These are phyloP conservation scores for Tricholoma flavovirens DNA, from an alignment of 768 basidiomycete species.

Conservation along the genomic window DNA sequence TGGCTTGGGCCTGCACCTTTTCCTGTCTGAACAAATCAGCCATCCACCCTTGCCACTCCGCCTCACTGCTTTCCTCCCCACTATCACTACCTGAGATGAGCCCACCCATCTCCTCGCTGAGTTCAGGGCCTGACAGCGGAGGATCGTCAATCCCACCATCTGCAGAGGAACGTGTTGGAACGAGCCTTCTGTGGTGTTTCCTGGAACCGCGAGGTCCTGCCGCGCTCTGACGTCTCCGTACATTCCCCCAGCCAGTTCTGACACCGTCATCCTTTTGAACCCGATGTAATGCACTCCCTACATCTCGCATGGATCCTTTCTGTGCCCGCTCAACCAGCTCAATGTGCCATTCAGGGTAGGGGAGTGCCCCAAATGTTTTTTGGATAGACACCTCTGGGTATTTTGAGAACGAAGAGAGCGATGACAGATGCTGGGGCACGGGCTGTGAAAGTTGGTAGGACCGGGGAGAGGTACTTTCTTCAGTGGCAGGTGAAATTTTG, in stretches of 20 bases:
- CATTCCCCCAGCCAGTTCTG: constrained; percentile 5
- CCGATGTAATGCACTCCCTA: constrained; percentile 45
- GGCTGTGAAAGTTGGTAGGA: constrained; percentile 10
- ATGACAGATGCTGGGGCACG: constrained; percentile 10
- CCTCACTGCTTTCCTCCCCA: constrained; percentile 45
- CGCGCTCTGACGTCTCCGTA: constrained; percentile 6
- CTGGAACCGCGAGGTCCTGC: constrained; percentile 13
- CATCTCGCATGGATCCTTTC: constrained; percentile 51
- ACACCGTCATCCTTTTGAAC: constrained; percentile 14
- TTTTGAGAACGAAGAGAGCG: constrained; percentile 13
- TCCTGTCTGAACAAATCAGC: constrained; percentile 43
- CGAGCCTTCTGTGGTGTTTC: constrained; percentile 14
- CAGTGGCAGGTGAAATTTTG: not conserved
- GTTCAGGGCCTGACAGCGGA: constrained; percentile 16
- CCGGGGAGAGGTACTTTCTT: not conserved
- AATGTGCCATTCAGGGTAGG: constrained; percentile 65
- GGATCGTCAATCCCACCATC: not conserved
- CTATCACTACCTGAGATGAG: constrained; percentile 28
- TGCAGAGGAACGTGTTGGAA: constrained; percentile 13
- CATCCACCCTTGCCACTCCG: constrained; percentile 66
- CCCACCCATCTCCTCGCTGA: constrained; percentile 18
- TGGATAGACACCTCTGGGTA: constrained; percentile 9
- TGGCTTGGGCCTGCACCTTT: constrained; percentile 14
- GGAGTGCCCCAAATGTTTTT: constrained; percentile 34
- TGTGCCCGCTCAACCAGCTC: constrained; percentile 45